Evolutionary conservation across 192 early-diverging fungal species (phyloP), one percentile per base, ranked within the genome.

Genomic region (Coemansia sp.): DNA sequence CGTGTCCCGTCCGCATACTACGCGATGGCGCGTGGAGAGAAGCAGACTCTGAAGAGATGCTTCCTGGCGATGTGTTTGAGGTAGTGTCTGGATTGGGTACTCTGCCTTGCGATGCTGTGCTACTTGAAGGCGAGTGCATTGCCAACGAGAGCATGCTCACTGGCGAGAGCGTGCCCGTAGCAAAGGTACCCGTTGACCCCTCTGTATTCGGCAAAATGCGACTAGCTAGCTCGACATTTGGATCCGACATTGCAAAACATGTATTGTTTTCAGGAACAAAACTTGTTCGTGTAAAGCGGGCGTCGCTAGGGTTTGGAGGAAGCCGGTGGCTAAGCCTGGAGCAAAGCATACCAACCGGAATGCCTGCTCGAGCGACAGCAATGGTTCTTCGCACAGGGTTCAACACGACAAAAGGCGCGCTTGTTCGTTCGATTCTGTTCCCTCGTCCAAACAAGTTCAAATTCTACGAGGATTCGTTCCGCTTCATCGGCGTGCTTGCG

Each of bases 141-240:
- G 89, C 98, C 36, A 98, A 98, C 83, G 97, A 98, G 79, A 91
- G 87, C 70, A 96, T 99, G 95, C 84, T 99, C 14, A 99, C 97
- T 0, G 97, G 97, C 55, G 97, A 99, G 71, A 94, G 92, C 42
- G 84, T 97, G 3, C 95, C 95, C 0, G 93, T 99, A 17, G 93
- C 93, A 29, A 99, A 99, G 71, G 79, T 82, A 2, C 90, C 95
- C 0, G 88, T 95, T 14, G 82, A 86, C 34, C 88, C 90, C 0
- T 87, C 89, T 32, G 88, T 91, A 58, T 89, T 87, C 50, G 75
- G 72, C 58, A 82, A 82, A 49, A 74, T 82, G 75, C 71, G 75
- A 5, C 72, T 82, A 32, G 71, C 71, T 23, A 76, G 75, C 72
- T 82, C 80, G 36, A 78, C 76, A 19, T 83, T 78, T 57, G 75